A percentile compares a stretch with the other conserved stretches of the same genome.
phyloP scores from a whole-genome alignment of 106 monocot species.

The Platanthera guangdongensis region DNA sequence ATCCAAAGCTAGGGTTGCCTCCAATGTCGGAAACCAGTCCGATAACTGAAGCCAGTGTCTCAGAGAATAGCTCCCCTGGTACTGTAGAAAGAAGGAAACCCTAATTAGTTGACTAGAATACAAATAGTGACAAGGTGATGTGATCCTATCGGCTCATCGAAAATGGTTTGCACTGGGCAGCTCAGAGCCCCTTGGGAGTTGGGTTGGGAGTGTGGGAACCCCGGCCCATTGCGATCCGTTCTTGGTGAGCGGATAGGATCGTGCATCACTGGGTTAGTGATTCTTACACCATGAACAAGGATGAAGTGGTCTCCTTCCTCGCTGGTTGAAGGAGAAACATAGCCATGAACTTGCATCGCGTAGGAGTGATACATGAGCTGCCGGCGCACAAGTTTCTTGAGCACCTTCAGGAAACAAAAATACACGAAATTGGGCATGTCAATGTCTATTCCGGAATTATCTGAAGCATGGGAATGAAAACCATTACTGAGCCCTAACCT shows the following conservation, averaged over 20 bases:
- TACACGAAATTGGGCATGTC: slow-evolving; percentile 1
- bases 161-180: too few relatives aligned
- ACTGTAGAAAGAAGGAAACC: slow-evolving; percentile 35
- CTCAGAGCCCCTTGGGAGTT: too few relatives aligned
- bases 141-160: too few relatives aligned
- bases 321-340: slow-evolving; percentile 26
- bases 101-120: neutral
- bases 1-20: slow-evolving; percentile 78
- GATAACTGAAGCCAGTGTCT: slow-evolving; percentile 89
- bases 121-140: too few relatives aligned
- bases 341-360: slow-evolving; percentile 92
- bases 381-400: slow-evolving; percentile 72
- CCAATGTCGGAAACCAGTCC: slow-evolving; percentile 94
- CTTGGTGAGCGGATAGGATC: too few relatives aligned
- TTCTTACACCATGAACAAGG: slow-evolving; percentile 81
- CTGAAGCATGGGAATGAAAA: neutral
- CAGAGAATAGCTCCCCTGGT: slow-evolving; percentile 96
- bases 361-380: slow-evolving; percentile 90
- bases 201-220: too few relatives aligned
- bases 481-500: slow-evolving; percentile 35
- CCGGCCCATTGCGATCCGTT: too few relatives aligned
- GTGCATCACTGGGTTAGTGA: neutral
- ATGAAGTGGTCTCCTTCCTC: slow-evolving; percentile 38
- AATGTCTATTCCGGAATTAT: neutral
- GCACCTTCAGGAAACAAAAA: slow-evolving; percentile 34